phyloP scores from a whole-genome alignment of 805 yeast species.

The Myxozyma kluyveri region DNA sequence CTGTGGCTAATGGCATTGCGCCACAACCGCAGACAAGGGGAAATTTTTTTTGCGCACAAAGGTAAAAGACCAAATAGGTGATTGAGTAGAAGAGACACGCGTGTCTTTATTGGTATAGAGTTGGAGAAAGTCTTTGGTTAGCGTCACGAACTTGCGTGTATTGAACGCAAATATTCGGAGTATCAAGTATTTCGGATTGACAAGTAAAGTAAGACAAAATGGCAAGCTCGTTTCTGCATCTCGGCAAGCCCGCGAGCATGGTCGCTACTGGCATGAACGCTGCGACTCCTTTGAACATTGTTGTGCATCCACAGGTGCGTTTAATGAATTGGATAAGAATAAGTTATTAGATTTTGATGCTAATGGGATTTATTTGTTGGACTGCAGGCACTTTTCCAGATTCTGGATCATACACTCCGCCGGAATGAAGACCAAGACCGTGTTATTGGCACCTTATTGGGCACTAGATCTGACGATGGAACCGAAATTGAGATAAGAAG shows the following conservation, averaged over 20 bases:
- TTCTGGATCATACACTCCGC: slow-evolving; percentile 68
- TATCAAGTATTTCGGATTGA: neutral
- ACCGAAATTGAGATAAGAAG: slow-evolving; percentile 67
- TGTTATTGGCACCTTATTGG: slow-evolving; percentile 78
- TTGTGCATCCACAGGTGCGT: slow-evolving; percentile 31
- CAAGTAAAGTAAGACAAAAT: neutral
- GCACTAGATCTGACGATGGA: slow-evolving; percentile 81
- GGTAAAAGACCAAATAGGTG: neutral
- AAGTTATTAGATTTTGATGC: neutral
- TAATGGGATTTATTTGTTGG: neutral
- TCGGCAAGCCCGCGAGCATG: slow-evolving; percentile 25
- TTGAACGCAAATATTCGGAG: no score
- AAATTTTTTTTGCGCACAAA: neutral
- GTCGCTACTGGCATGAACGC: slow-evolving; percentile 5
- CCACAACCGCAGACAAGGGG: neutral
- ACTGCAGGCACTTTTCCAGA: slow-evolving; percentile 54
- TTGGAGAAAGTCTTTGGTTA: no score
- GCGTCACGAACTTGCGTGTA: neutral
- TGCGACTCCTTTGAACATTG: slow-evolving; percentile 30
- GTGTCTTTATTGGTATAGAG: no score
- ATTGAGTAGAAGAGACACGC: no score
- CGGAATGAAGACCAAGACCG: slow-evolving; percentile 51
- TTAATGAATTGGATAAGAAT: neutral
- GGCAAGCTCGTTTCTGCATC: slow-evolving; percentile 26
- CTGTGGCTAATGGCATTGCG: neutral